phyloP scores from a whole-genome alignment of 768 basidiomycete genomes.

The Tulasnella sp. region DNA sequence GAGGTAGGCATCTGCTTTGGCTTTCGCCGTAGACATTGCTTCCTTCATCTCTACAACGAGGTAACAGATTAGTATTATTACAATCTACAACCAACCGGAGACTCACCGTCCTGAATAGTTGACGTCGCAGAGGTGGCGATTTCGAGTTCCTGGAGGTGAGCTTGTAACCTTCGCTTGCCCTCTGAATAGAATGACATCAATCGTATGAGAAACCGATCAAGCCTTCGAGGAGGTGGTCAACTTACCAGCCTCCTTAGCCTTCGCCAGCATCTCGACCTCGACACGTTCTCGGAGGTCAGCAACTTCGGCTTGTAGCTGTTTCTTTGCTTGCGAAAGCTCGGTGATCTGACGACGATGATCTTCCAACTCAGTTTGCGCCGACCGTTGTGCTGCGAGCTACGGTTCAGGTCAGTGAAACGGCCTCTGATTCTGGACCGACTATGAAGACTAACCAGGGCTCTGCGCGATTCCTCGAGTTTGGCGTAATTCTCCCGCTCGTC shows the following conservation, averaged over 20 bases:
- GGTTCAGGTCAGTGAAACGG: conserved; percentile 4
- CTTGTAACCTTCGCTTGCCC: conserved; percentile 45
- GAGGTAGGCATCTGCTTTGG: conserved; percentile 46
- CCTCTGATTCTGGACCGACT: not conserved
- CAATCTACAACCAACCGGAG: not conserved
- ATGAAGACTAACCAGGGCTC: conserved; percentile 43
- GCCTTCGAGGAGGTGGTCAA: not conserved
- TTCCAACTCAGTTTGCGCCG: conserved; percentile 52
- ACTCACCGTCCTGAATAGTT: conserved; percentile 45
- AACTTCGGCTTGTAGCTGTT: conserved; percentile 45
- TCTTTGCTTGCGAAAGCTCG: conserved; percentile 45
- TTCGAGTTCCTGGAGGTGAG: conserved; percentile 50
- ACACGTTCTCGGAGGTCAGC: conserved; percentile 42
- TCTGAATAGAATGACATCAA: conserved; percentile 27
- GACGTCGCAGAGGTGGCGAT: conserved; percentile 45
- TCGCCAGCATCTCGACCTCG: conserved; percentile 38
- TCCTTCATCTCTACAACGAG: conserved; percentile 42
- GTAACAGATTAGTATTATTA: not conserved
- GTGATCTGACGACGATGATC: conserved; percentile 48
- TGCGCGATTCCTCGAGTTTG: conserved; percentile 56
- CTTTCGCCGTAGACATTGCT: conserved; percentile 51
- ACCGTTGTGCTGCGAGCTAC: conserved; percentile 55
- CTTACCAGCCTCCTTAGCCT: conserved; percentile 48
- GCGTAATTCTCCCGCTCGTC: conserved; percentile 50
- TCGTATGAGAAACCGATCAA: not conserved